Percentiles rank a stretch among this genome's conserved stretches.
Conservation (phyloP, 169 alveolate species). For the Plasmodium cynomolgi region DNA sequence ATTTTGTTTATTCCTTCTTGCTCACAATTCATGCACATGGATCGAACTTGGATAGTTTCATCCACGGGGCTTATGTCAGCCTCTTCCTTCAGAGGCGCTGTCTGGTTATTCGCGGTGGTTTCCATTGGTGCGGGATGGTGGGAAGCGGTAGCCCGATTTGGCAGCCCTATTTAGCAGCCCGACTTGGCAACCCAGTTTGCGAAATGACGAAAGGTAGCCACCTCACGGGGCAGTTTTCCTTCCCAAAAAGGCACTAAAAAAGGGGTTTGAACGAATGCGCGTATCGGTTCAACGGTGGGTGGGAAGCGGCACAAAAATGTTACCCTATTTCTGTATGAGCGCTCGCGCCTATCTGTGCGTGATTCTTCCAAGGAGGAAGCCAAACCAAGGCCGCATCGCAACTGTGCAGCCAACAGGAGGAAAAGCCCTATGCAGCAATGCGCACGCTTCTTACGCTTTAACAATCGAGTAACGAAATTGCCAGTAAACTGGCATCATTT, state of each 20-base stretch:
- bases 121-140: background rate
- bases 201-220: background rate
- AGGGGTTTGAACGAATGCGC: background rate
- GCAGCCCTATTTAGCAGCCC: background rate
- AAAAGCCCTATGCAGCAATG: background rate
- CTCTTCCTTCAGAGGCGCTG: background rate
- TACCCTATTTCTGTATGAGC: background rate
- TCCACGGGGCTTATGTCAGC: background rate
- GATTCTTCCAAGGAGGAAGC: background rate
- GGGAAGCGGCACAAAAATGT: background rate
- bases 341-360: background rate
- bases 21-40: conserved; percentile 93
- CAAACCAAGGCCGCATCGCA: background rate
- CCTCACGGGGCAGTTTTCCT: background rate
- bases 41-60: conserved; percentile 83
- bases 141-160: background rate
- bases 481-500: background rate
- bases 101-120: background rate
- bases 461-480: background rate
- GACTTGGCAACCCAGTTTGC: background rate
- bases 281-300: background rate
- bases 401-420: background rate
- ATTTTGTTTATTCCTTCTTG: conserved; percentile 91
- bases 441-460: background rate
- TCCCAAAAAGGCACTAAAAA: background rate